Evolutionary conservation across 768 basidiomycete species (phyloP), one percentile per base, ranked within the genome.

Genomic region (Hericium coralloides): DNA sequence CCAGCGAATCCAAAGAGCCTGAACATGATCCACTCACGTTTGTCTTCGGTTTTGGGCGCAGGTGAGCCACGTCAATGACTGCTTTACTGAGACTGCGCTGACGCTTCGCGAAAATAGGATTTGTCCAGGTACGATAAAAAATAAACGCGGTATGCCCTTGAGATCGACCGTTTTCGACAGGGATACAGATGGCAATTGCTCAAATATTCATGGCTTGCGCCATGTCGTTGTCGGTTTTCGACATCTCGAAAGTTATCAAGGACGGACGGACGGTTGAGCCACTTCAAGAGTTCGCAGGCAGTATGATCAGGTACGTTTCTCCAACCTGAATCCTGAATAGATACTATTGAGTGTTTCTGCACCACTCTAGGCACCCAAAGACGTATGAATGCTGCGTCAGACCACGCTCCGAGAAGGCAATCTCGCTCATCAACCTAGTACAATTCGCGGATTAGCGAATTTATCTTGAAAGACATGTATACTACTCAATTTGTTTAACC

Each of bases 11-110:
- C 3, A 58, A 58, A 31, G 47, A 53, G 2, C 51, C 66, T 12
- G 64, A 69, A 49, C 17, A 31, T 1, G 62, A 68, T 53, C 63
- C 64, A 7, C 56, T 52, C 45, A 56, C 48, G n/a, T 20, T 54
- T 18, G 54, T 53, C 22, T 70, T 67, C 38, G 68, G 68, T 22
- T 66, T 63, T 37, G 67, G 68, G 38, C 61, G 66, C 49, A 59
- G 65, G 64, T 62, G 55, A 48, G 62, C 31, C 31, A 31, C 2
- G 1, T 31, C 31, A 31, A 31, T 31, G 31, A 55, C 17, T 49
- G 37, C 9, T 2, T 10, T 4, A 45, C 26, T 43, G 41, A 38
- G 37, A 10, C 26, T 12, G 8, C n/a, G 17, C 43, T 45, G n/a
- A 45, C 7, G 5, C 43, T 14, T 31, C 31, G 31, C 10, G 10